Base-by-base conservation (phyloP, 2,329 filamentous ascomycete genomes). In the Colletotrichum orbiculare region DNA sequence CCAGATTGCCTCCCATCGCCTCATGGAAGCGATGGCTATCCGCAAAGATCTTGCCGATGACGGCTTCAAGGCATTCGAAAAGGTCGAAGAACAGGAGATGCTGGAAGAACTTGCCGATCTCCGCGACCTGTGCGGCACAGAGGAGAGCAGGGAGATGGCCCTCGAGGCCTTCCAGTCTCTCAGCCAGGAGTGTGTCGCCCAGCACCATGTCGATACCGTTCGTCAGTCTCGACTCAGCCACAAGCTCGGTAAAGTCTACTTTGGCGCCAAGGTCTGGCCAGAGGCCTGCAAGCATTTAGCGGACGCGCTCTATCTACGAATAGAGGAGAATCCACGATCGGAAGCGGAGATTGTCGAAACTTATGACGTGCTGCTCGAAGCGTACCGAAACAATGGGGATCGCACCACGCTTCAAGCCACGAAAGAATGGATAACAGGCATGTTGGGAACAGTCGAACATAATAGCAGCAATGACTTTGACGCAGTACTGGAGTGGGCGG, bases 21-120 rank as follows among this genome's bases (percentile, higher is more conserved):
- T 52, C 4, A 34, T 17, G 35, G 39, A n/a, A 13, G 49, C 49
- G 6, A 39, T 52, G 6, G 49, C 38, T 1, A 38, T 39, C 17
- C 49, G 49, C 8, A 25, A 38, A 13, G n/a, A n/a, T 2, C 35
- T 52, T 4, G 35, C 17, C 11, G n/a, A 41, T 7, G n/a, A 13
- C 39, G 49, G 49, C 9, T 8, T 37, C 34, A 34, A n/a, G 10
- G 2, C 10, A 15, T n/a, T 52, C n/a, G 49, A 12, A 11, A 11
- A 41, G 13, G 9, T 12, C 13, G 49, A 52, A 10, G 13, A 41
- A 48, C 9, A 59, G 45, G 35, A 64, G 25, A 35, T 60, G 55
- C 12, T 43, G 17, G 43, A 35, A 54, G 37, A 56, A 25, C 15
- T 25, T 33, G n/a, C 55, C 35, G 37, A 54, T 49, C 33, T 64